Conservation (phyloP, 1,139 yeast species). For the Ogataea hybrid region DNA sequence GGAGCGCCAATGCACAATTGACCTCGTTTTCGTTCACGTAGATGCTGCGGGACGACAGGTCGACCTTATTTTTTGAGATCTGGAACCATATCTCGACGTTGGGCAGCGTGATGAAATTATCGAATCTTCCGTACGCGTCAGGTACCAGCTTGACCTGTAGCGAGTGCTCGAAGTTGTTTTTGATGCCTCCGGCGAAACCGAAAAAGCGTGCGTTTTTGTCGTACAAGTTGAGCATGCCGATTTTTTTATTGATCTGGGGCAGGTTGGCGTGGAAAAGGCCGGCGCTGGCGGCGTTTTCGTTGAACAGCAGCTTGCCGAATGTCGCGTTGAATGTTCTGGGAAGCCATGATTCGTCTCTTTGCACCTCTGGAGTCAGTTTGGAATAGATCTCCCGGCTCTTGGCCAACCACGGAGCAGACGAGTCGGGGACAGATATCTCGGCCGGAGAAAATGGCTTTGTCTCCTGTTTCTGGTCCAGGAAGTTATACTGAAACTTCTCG, state of each 20-base stretch:
- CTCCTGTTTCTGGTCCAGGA: conserved; percentile 15
- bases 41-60: too few species aligned
- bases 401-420: not conserved
- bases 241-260: conserved; percentile 40
- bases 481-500: conserved; percentile 28
- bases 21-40: too few species aligned
- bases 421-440: not conserved
- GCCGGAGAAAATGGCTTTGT: not conserved
- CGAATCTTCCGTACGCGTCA: conserved; percentile 35
- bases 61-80: too few species aligned
- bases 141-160: conserved; percentile 48
- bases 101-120: conserved; percentile 37
- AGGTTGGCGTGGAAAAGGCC: conserved; percentile 39
- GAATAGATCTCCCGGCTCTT: conserved; percentile 4
- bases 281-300: conserved; percentile 9
- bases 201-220: conserved; percentile 25
- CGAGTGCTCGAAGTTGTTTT: conserved; percentile 40
- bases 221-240: conserved; percentile 38
- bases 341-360: conserved; percentile 14
- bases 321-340: conserved; percentile 27
- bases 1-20: too few species aligned
- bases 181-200: conserved; percentile 31
- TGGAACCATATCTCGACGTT: conserved; percentile 51
- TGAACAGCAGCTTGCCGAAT: conserved; percentile 27
- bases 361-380: conserved; percentile 4